Base-by-base conservation (phyloP, 2,329 filamentous ascomycete species). In the Hymenoscyphus occultus region DNA sequence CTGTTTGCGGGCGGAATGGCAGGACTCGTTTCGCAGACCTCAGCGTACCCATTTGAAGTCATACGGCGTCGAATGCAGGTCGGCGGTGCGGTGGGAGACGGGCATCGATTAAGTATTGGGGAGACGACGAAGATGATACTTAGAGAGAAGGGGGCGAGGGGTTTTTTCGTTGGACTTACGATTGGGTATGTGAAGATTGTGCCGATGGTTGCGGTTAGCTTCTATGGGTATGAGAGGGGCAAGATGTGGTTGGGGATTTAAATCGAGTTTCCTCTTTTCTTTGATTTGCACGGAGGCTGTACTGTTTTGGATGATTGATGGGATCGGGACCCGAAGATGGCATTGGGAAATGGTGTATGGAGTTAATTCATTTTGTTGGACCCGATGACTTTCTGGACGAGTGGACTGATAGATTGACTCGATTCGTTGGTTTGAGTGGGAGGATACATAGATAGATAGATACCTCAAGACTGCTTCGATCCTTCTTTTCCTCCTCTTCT, bases 181-280 rank as follows among this genome's bases (percentile, higher is more conserved):
- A 97, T 99, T 77, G 95, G 95, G 7, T 99, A 98, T 77, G 86
- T 93, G 74, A 99, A 99, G 80, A 86, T 98, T 61, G 83, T 97
- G 68, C 95, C 95, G 3, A 90, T 99, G 91, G 87, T 80, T 35
- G 95, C 95, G 13, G 82, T 85, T 62, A 83, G 82, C 71, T 89
- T 89, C 74, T 89, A 85, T 74, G 86, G 85, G 16, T 89, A 89
- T 72, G 86, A 89, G 76, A 81, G 86, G 66, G 78, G 83, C 71
- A 89, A 89, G 80, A 83, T 79, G 56, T 78, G 82, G 69, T 78
- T 93, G 69, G 87, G 86, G 54, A 91, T 93, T 73, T 91, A 80
- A 74, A 64, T 10, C 2, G 39, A 22, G 1, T 22, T 22, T 35
- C 32, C 32, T 35, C 7, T 1, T 35, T 35, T 35, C 7, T 5